Base-by-base conservation (phyloP, 768 basidiomycete species). In the Boletellus ananas region DNA sequence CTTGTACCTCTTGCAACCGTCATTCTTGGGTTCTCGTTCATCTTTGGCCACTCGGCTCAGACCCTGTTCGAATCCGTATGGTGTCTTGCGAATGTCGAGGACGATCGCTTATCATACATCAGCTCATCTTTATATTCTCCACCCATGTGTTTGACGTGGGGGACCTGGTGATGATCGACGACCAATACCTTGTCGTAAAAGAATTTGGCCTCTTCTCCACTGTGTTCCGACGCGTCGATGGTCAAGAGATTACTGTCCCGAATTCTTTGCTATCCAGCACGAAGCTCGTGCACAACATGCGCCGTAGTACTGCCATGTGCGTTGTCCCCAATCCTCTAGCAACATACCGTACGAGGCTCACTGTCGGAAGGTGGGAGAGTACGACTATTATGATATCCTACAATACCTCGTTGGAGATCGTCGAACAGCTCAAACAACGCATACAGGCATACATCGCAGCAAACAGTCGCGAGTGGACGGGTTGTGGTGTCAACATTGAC, bases 91-190 rank as follows among this genome's bases (percentile, higher is more conserved):
- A 36, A 29, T 45, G 11, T 44, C 21, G 16, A 34, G 13, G 35
- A 18, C 17, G 14, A 45, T 41, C 36, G 13, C 27, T 54, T 29
- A 55, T n/a, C 20, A 14, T 33, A 3, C 42, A 25, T 4, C 43
- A 87, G 86, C 77, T 90, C 18, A 85, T 90, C 59, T 90, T 90
- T 71, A 89, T 90, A 51, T 89, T 90, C 65, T 85, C 84, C 1
- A 90, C 88, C 0, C 89, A 90, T 61, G 84, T 87, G n/a, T 90
- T 86, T 56, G 87, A 90, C 62, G 84, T 90, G 7, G 88, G 88
- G 7, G 88, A 91, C 58, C 68, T 90, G 27, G 84, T 90, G 7
- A 79, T 90, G 77, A 89, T 91, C 54, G 89, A 90, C 59, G 81
- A 51, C 2, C 58, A 57, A 29, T 68, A 68, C 41, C 63, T 68